A percentile compares a stretch with the other conserved stretches of the same genome.
These are phyloP conservation scores for Hirschfeldia incana DNA, from an alignment of 345 rosid genomes.

Conservation along the genomic window DNA sequence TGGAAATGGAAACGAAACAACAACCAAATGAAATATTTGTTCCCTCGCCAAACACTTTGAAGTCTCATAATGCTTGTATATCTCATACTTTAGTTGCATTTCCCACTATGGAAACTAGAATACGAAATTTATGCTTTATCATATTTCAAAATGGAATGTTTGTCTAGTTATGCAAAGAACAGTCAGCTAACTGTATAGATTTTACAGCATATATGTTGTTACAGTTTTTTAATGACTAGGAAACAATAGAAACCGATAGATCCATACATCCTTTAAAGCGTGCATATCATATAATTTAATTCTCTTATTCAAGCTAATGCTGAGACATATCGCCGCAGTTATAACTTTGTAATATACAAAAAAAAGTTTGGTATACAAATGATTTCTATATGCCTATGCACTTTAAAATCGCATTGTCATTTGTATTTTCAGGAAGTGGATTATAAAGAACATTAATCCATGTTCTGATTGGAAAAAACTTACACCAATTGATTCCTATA, in stretches of 20 bases:
- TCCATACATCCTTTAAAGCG: not conserved
- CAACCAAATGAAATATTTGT: not conserved
- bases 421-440: conserved; percentile 8
- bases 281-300: not conserved
- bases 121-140: not conserved
- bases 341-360: not conserved
- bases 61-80: not conserved
- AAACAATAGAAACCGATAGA: not conserved
- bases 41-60: not conserved
- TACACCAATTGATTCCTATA: conserved; percentile 26
- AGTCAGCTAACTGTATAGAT: not conserved
- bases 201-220: not conserved
- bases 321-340: conserved; percentile 9
- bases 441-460: conserved; percentile 27
- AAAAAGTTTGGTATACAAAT: conserved; percentile 3
- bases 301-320: not conserved
- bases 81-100: not conserved
- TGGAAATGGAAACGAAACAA: not conserved
- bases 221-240: not conserved
- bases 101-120: conserved; percentile 1
- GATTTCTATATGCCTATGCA: not conserved
- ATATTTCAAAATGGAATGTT: not conserved
- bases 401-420: conserved; percentile 12
- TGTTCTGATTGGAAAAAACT: conserved; percentile 29
- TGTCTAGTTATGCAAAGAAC: conserved; percentile 1